Evolutionary conservation across 1,139 yeast genomes (phyloP).

Genomic region (Sugiyamaella japonica): DNA sequence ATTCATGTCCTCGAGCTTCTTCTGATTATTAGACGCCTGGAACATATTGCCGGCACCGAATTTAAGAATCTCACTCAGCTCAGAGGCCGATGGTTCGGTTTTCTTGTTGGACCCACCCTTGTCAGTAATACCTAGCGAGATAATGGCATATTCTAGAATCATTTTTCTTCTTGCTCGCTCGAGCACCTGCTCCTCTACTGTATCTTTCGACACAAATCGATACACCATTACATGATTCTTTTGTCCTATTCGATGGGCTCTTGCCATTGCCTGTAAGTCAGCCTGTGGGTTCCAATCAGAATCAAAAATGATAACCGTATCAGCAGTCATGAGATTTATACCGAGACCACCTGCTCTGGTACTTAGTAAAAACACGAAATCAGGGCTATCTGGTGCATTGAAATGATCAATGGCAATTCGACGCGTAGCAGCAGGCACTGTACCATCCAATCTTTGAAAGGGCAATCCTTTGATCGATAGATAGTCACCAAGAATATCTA

Average conservation of each 20-base stretch:
- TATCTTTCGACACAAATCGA: slow-evolving; percentile 93
- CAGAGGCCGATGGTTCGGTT: slow-evolving; percentile 78
- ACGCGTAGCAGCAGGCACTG: slow-evolving; percentile 91
- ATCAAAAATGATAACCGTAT: slow-evolving; percentile 94
- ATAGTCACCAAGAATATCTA: slow-evolving; percentile 94
- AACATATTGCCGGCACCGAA: slow-evolving; percentile 99
- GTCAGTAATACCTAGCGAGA: slow-evolving; percentile 92
- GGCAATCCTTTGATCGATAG: slow-evolving; percentile 83
- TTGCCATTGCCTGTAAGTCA: slow-evolving; percentile 98
- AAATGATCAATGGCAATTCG: slow-evolving; percentile 94
- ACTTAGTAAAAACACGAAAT: slow-evolving; percentile 84
- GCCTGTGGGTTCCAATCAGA: slow-evolving; percentile 99
- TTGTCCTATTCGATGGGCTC: slow-evolving; percentile 99
- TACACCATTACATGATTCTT: slow-evolving; percentile 97
- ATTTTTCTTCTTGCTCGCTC: slow-evolving; percentile 97
- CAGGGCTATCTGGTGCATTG: slow-evolving; percentile 90
- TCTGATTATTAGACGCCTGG: slow-evolving; percentile 74
- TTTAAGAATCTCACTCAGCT: slow-evolving; percentile 87
- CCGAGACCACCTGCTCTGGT: slow-evolving; percentile 99
- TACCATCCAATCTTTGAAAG: slow-evolving; percentile 95
- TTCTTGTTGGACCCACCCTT: slow-evolving; percentile 51
- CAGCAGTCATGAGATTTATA: slow-evolving; percentile 97
- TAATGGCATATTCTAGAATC: slow-evolving; percentile 97
- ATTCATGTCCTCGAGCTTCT: slow-evolving; percentile 91
- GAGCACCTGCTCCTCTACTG: slow-evolving; percentile 94